Evolutionary conservation across 345 rosid species (phyloP).

Genomic region (Eucalyptus paniculata): DNA sequence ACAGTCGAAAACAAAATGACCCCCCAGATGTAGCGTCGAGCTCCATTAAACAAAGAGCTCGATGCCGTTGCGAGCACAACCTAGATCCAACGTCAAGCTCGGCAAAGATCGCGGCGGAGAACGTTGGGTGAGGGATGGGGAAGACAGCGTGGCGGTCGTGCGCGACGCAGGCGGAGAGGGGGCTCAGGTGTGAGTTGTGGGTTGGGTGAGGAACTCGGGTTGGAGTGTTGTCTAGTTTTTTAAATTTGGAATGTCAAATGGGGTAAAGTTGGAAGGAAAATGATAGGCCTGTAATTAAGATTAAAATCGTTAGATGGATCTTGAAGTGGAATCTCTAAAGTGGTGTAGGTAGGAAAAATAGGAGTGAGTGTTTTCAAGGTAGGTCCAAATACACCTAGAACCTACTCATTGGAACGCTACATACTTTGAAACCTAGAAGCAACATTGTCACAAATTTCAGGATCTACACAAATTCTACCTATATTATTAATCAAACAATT

Average conservation of each 20-base stretch:
- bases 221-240: not conserved
- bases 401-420: too few species aligned
- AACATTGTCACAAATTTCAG: too few species aligned
- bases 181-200: not conserved
- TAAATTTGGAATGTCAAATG: not conserved
- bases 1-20: not conserved
- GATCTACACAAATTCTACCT: fast-evolving
- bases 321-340: not conserved
- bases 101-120: not conserved
- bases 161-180: not conserved
- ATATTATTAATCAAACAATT: too few species aligned
- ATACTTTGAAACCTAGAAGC: too few species aligned
- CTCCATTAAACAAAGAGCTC: not conserved
- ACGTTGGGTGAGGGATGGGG: not conserved
- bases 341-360: not conserved
- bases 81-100: not conserved
- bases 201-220: not conserved
- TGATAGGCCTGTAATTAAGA: not conserved
- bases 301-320: not conserved
- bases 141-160: not conserved
- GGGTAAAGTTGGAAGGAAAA: not conserved
- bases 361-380: too few species aligned
- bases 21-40: not conserved
- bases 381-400: too few species aligned
- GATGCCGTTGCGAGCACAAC: not conserved